Conservation (phyloP, 2,329 filamentous ascomycete species). For the Cladosporium halotolerans region DNA sequence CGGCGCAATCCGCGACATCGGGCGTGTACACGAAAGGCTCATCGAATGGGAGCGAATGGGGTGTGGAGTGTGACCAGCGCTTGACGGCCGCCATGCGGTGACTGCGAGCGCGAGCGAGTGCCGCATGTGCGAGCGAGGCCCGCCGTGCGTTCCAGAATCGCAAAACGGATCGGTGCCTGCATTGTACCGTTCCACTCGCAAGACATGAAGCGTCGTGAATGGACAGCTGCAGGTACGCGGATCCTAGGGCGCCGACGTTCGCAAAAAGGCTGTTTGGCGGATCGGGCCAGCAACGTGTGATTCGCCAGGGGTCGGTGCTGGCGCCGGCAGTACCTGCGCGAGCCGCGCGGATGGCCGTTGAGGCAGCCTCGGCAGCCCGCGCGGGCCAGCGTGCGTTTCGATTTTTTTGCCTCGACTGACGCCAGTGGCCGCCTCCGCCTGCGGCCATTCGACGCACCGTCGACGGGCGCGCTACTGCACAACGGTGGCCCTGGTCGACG, state of each 20-base stretch:
- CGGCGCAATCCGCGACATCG: constrained; percentile 11
- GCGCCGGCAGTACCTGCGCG: constrained; percentile 9
- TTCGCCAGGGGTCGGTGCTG: background rate
- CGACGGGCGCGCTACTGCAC: background rate
- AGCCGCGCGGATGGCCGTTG: constrained; percentile 11
- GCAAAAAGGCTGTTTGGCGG: constrained; percentile 3
- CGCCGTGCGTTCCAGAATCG: constrained; percentile 5
- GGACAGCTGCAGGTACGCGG: constrained; percentile 11
- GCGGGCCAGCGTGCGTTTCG: constrained; percentile 2
- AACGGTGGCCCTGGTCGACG: constrained; percentile 1
- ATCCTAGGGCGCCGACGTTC: constrained; percentile 1
- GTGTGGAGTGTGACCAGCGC: constrained; percentile 4
- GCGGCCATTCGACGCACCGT: no score
- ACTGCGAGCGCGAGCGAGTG: background rate
- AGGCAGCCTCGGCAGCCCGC: background rate
- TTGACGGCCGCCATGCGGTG: constrained; percentile 1
- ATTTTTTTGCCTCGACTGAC: background rate
- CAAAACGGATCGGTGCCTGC: constrained; percentile 1
- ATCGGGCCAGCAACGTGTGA: constrained; percentile 1
- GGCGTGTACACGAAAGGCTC: background rate
- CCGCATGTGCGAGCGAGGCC: constrained; percentile 7
- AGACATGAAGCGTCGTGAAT: constrained; percentile 6
- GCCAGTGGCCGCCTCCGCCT: background rate
- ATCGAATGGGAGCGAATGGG: constrained; percentile 2
- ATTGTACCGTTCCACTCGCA: constrained; percentile 1